phyloP scores from a whole-genome alignment of 345 rosid genomes.

The Trapa incisa region DNA sequence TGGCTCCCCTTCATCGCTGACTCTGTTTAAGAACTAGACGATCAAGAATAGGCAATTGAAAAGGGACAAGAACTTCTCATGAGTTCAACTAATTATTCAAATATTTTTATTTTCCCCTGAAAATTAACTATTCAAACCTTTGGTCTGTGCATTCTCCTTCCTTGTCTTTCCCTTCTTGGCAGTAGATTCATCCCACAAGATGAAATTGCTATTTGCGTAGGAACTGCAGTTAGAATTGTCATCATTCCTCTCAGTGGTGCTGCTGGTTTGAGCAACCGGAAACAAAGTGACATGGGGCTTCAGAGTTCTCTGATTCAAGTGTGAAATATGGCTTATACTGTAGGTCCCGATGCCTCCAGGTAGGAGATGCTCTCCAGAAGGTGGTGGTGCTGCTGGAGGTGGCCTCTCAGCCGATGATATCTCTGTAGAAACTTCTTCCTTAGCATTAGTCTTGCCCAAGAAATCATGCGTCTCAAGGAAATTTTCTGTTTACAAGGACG shows the following conservation, averaged over 20 bases:
- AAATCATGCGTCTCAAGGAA: conserved; percentile 75
- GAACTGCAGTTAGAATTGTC: conserved; percentile 80
- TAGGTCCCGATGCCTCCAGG: conserved; percentile 95
- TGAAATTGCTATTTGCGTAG: conserved; percentile 64
- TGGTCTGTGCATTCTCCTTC: conserved; percentile 67
- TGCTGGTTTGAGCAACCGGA: conserved; percentile 28
- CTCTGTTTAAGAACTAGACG: conserved; percentile 19
- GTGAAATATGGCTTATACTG: conserved; percentile 62
- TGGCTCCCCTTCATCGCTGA: conserved; percentile 26
- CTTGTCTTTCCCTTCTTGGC: conserved; percentile 81
- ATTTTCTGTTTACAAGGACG: conserved; percentile 25
- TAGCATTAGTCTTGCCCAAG: conserved; percentile 36
- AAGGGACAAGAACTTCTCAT: background rate
- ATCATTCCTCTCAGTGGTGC: conserved; percentile 48
- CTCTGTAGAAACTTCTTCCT: conserved; percentile 39
- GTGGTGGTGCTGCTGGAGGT: conserved; percentile 25
- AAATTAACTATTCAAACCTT: conserved; percentile 12
- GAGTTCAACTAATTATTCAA: too few relatives aligned
- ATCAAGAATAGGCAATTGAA: background rate
- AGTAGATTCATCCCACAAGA: conserved; percentile 71
- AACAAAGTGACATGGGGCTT: conserved; percentile 59
- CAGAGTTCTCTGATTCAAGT: conserved; percentile 38
- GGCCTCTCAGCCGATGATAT: conserved; percentile 39
- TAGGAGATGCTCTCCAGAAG: conserved; percentile 44
- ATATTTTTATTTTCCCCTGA: too few relatives aligned